Conservation (phyloP, 208 protist genomes). For the Trypanosoma lewisi region DNA sequence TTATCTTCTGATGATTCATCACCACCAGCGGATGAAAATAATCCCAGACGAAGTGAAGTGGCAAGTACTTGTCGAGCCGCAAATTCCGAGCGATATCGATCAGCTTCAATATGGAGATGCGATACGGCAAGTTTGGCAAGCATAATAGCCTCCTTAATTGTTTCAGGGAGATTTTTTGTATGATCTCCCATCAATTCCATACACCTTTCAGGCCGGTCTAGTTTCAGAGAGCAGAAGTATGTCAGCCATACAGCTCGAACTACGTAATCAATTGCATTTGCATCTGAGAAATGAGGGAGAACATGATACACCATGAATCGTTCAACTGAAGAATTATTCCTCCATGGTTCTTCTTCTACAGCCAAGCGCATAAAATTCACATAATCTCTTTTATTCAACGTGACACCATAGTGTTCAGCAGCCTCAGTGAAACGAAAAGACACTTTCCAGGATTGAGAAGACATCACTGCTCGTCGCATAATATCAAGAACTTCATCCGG, state of each 20-base stretch:
- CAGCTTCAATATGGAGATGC: constrained; percentile 24
- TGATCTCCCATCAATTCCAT: constrained; percentile 22
- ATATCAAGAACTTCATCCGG: constrained; percentile 19
- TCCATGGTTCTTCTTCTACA: constrained; percentile 42
- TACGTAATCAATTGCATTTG: constrained; percentile 27
- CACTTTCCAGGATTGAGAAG: constrained; percentile 30
- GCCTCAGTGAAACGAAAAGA: constrained; percentile 22
- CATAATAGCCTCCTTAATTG: constrained; percentile 9
- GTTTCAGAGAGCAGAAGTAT: constrained; percentile 54
- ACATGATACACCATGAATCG: constrained; percentile 35
- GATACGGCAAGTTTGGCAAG: constrained; percentile 17
- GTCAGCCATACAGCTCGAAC: constrained; percentile 40
- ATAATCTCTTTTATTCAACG: constrained; percentile 21
- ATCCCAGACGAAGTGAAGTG: constrained; percentile 41
- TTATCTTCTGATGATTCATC: background rate
- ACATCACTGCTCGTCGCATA: constrained; percentile 20
- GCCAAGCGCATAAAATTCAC: constrained; percentile 40
- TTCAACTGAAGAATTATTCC: constrained; percentile 26
- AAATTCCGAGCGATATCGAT: constrained; percentile 18
- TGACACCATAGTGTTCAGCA: constrained; percentile 1
- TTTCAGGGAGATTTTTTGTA: constrained; percentile 14
- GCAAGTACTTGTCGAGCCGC: constrained; percentile 29
- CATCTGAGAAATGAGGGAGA: constrained; percentile 27
- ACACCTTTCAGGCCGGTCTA: constrained; percentile 46
- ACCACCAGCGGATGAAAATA: constrained; percentile 22